Conservation (phyloP, 495 filamentous ascomycete species). For the Penicillium desertorum region DNA sequence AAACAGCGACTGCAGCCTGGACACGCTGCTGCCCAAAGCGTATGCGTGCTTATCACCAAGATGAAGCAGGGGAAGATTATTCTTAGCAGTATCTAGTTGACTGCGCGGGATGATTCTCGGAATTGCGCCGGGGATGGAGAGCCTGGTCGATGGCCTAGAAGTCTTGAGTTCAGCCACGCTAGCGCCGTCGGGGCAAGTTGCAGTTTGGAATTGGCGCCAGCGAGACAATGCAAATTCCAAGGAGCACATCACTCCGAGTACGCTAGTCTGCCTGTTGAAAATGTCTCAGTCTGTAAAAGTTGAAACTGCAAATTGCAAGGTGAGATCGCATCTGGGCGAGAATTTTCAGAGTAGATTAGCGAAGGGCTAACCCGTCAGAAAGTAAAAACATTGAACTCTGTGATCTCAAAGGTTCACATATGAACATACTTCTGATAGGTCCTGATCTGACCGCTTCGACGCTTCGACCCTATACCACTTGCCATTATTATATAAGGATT, state of each 20-base stretch:
- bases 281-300: not conserved
- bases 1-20: not conserved
- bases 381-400: slow-evolving; percentile 26
- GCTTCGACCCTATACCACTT: slow-evolving; percentile 10
- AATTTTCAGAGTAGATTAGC: not conserved
- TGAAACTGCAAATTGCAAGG: not conserved
- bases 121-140: slow-evolving; percentile 9
- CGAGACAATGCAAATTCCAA: not conserved
- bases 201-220: slow-evolving; percentile 9
- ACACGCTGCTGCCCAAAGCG: slow-evolving; percentile 13
- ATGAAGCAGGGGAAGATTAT: slow-evolving; percentile 10
- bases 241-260: slow-evolving; percentile 8
- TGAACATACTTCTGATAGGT: slow-evolving; percentile 9
- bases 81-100: not conserved
- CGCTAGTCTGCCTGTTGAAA: not conserved
- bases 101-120: slow-evolving; percentile 6
- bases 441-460: slow-evolving; percentile 20
- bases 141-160: not conserved
- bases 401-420: slow-evolving; percentile 5
- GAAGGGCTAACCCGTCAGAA: slow-evolving; percentile 17
- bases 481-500: not conserved
- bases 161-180: slow-evolving; percentile 28
- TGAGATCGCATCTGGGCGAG: slow-evolving; percentile 2
- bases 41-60: not conserved
- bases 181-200: slow-evolving; percentile 22